These are phyloP conservation scores for Talaromyces wortmannii DNA, from an alignment of 495 filamentous ascomycete genomes.

Conservation along the genomic window DNA sequence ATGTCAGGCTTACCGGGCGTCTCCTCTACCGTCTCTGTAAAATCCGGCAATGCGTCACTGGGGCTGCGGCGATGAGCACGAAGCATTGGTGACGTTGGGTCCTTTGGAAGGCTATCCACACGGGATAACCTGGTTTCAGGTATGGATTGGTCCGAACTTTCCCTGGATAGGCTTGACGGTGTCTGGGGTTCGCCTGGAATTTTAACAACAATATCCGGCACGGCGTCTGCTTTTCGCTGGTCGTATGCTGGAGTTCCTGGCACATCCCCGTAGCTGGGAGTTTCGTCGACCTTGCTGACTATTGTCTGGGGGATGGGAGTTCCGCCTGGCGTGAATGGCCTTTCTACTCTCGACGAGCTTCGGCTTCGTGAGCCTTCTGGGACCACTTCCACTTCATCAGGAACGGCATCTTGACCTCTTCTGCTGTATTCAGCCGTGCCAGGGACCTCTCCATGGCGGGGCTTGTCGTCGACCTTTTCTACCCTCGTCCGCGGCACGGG, in stretches of 20 bases:
- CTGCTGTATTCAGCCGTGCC: constrained; percentile 54
- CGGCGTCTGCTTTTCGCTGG: constrained; percentile 71
- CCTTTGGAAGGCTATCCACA: constrained; percentile 32
- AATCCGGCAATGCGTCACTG: constrained; percentile 43
- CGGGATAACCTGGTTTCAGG: constrained; percentile 40
- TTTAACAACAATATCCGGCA: constrained; percentile 59
- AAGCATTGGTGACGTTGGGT: constrained; percentile 19
- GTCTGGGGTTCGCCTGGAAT: constrained; percentile 12
- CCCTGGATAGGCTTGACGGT: neutral
- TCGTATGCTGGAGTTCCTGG: constrained; percentile 77
- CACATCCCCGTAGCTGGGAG: constrained; percentile 75
- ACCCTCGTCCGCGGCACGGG: constrained; percentile 57
- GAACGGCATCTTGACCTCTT: constrained; percentile 54
- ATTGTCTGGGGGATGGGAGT: constrained; percentile 71
- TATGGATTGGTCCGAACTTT: constrained; percentile 15
- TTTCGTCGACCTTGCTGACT: constrained; percentile 70
- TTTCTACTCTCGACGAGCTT: constrained; percentile 31
- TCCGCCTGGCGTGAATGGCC: constrained; percentile 42
- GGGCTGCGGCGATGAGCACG: constrained; percentile 33
- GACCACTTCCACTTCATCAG: constrained; percentile 57
- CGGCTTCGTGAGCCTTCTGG: constrained; percentile 47
- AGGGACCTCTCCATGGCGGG: constrained; percentile 55
- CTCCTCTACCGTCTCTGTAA: constrained; percentile 37
- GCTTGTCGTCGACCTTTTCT: constrained; percentile 51
- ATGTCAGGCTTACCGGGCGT: constrained; percentile 39